Evolutionary conservation across 495 filamentous ascomycete genomes (phyloP).

Genomic region (Letharia columbiana): DNA sequence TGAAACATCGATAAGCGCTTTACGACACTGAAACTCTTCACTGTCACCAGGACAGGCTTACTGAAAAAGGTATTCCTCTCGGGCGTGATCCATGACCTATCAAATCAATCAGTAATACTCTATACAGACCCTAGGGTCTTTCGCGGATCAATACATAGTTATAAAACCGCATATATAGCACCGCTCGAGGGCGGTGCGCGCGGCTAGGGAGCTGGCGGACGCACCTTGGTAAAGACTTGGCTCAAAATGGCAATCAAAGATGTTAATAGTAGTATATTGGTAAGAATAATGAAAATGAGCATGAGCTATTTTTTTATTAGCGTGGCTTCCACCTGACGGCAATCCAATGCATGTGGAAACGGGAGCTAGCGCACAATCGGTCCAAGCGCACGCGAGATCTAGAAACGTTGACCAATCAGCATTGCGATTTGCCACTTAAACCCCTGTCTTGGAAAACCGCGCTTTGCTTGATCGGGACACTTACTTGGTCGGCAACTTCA

Average conservation of each 20-base stretch:
- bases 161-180: slow-evolving; percentile 25
- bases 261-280: slow-evolving; percentile 84
- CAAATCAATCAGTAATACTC: slow-evolving; percentile 15
- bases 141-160: slow-evolving; percentile 10
- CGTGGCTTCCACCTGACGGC: slow-evolving; percentile 27
- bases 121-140: slow-evolving; percentile 5
- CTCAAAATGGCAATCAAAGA: slow-evolving; percentile 86
- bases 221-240: slow-evolving; percentile 78
- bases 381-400: slow-evolving; percentile 30
- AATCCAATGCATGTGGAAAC: slow-evolving; percentile 24
- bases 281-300: slow-evolving; percentile 75
- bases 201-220: slow-evolving; percentile 26
- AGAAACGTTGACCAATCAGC: slow-evolving; percentile 21
- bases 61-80: slow-evolving; percentile 81
- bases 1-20: slow-evolving; percentile 25
- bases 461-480: slow-evolving; percentile 14
- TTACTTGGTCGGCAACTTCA: slow-evolving; percentile 41
- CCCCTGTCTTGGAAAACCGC: slow-evolving; percentile 1
- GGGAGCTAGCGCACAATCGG: slow-evolving; percentile 36
- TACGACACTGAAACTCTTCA: slow-evolving; percentile 3
- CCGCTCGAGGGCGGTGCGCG: slow-evolving; percentile 27
- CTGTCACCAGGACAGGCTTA: slow-evolving; percentile 35
- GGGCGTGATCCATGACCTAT: slow-evolving; percentile 52
- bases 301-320: slow-evolving; percentile 27
- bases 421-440: slow-evolving; percentile 26